These are phyloP conservation scores for Penicillium soppii DNA, from an alignment of 495 filamentous ascomycete species.

Conservation along the genomic window DNA sequence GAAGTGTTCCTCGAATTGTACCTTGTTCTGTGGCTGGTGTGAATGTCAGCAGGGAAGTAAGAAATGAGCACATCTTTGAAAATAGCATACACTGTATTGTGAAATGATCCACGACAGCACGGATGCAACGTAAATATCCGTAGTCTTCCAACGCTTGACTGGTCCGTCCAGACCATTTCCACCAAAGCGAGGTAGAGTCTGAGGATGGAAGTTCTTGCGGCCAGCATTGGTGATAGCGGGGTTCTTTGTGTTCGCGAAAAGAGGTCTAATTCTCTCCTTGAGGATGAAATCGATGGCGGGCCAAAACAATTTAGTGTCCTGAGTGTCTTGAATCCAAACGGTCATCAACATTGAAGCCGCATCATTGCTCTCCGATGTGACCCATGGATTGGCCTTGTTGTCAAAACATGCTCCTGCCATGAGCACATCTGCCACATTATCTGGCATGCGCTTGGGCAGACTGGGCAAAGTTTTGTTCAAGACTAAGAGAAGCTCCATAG, in stretches of 20 bases:
- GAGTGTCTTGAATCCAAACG: conserved; percentile 25
- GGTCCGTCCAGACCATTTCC: conserved; percentile 46
- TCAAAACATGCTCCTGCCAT: conserved; percentile 48
- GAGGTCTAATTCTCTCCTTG: conserved; percentile 55
- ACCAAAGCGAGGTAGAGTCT: conserved; percentile 40
- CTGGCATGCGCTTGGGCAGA: conserved; percentile 17
- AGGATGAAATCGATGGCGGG: conserved; percentile 58
- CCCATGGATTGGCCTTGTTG: conserved; percentile 54
- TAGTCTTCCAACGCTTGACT: conserved; percentile 73
- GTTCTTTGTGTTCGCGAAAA: conserved; percentile 67
- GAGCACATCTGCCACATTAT: conserved; percentile 23
- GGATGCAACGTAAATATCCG: conserved; percentile 57
- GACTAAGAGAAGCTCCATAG: conserved; percentile 27
- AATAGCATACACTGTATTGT: conserved; percentile 34
- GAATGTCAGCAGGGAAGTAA: conserved; percentile 4
- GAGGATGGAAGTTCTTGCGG: conserved; percentile 57
- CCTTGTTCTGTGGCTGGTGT: conserved; percentile 24
- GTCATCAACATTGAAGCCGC: conserved; percentile 41
- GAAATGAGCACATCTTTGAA: background rate
- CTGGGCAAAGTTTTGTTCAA: conserved; percentile 11
- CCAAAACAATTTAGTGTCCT: conserved; percentile 23
- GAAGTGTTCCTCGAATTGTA: conserved; percentile 58
- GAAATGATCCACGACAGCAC: conserved; percentile 66
- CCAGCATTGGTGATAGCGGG: conserved; percentile 60
- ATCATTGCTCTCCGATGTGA: conserved; percentile 28